A percentile compares a stretch with the other conserved stretches of the same genome.
phyloP scores from a whole-genome alignment of 495 filamentous ascomycete genomes.

The Astrothelium macrocarpum region DNA sequence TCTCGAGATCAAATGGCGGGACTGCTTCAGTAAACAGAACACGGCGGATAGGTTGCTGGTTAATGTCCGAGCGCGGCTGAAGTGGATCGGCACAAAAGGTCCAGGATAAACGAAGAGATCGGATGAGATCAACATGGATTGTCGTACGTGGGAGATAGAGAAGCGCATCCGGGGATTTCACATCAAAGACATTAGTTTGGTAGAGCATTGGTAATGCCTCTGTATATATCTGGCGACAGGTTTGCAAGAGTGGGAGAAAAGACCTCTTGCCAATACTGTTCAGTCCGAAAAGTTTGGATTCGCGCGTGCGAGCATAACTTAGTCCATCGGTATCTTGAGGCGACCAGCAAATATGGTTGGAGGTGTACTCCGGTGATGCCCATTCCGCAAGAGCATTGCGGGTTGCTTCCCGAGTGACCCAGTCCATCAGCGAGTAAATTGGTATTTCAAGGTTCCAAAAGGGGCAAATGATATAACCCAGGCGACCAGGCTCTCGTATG shows the following conservation, averaged over 20 bases:
- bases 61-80: background rate
- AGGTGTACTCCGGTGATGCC: background rate
- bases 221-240: constrained; percentile 26
- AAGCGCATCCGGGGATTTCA: constrained; percentile 8
- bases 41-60: background rate
- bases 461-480: constrained; percentile 8
- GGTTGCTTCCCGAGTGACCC: background rate
- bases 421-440: background rate
- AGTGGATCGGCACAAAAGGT: background rate
- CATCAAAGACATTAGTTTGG: constrained; percentile 35
- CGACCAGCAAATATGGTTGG: constrained; percentile 11
- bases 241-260: constrained; percentile 19
- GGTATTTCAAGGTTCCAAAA: background rate
- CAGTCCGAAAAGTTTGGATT: background rate
- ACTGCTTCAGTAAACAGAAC: background rate
- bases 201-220: constrained; percentile 23
- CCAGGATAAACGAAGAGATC: background rate
- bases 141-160: background rate
- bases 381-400: background rate
- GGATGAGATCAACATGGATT: constrained; percentile 1
- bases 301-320: background rate
- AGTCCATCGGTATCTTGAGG: constrained; percentile 15
- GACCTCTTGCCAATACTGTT: background rate
- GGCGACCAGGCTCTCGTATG: constrained; percentile 12
- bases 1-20: background rate